These are phyloP conservation scores for Coemansia sp. DNA, from an alignment of 192 early-diverging fungal species.

Conservation along the genomic window DNA sequence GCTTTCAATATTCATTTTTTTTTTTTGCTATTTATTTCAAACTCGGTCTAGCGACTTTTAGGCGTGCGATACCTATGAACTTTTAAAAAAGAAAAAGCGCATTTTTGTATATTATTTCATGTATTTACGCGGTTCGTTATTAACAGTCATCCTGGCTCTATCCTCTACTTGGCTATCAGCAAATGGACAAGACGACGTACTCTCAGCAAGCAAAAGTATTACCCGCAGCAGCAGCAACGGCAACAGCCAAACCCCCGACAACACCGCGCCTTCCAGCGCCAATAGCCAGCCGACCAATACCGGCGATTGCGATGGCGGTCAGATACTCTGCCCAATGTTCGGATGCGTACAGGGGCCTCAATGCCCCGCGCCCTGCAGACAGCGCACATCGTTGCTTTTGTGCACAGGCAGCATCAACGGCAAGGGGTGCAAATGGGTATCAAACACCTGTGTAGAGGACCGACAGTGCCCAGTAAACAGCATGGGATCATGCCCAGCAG, in stretches of 20 bases:
- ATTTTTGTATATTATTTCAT: background rate
- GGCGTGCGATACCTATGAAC: no score
- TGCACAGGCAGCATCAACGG: constrained; percentile 37
- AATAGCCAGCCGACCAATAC: background rate
- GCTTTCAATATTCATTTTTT: no score
- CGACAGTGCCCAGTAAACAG: constrained; percentile 15
- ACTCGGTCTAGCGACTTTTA: background rate
- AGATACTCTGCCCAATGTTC: constrained; percentile 25
- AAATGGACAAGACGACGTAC: background rate
- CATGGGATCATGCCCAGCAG: constrained; percentile 21
- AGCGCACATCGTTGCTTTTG: background rate
- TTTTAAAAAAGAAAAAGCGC: no score
- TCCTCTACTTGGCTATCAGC: background rate
- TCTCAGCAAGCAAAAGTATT: background rate
- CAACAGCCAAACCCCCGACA: background rate
- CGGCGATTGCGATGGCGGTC: constrained; percentile 16
- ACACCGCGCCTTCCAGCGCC: background rate
- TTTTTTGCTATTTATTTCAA: background rate
- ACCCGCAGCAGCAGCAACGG: background rate
- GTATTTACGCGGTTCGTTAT: background rate
- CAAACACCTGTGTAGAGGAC: constrained; percentile 32
- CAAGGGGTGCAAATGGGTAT: constrained; percentile 31
- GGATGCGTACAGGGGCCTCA: constrained; percentile 31
- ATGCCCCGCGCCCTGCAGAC: background rate
- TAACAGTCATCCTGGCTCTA: constrained; percentile 7